Conservation (phyloP, 2,329 filamentous ascomycete species). For the Neoscytalidium dimidiatum region DNA sequence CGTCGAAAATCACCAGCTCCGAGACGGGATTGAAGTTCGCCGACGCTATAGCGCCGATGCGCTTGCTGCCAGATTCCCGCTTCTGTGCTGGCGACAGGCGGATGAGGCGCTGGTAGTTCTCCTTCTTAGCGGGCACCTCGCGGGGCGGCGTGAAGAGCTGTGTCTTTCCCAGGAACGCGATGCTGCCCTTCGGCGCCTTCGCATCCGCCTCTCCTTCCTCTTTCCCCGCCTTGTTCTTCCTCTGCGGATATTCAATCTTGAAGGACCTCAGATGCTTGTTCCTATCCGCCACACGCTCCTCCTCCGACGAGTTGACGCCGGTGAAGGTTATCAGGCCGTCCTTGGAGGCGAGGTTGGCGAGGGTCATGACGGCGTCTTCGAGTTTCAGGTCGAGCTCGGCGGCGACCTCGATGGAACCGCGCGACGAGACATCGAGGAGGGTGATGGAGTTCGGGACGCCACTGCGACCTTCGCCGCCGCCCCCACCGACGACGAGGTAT, state of each 20-base stretch:
- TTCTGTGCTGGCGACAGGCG: constrained; percentile 58
- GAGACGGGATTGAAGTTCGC: constrained; percentile 66
- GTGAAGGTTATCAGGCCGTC: constrained; percentile 62
- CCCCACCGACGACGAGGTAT: constrained; percentile 79
- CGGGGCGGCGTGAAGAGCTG: constrained; percentile 51
- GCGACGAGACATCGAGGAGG: constrained; percentile 70
- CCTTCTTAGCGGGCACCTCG: constrained; percentile 47
- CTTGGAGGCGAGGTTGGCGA: constrained; percentile 67
- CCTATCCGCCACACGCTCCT: constrained; percentile 70
- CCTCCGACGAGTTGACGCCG: constrained; percentile 79
- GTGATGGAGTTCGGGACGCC: constrained; percentile 87
- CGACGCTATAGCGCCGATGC: constrained; percentile 77
- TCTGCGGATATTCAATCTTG: constrained; percentile 58
- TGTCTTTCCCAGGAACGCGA: constrained; percentile 52
- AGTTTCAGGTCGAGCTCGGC: constrained; percentile 77
- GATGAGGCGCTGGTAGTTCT: constrained; percentile 62
- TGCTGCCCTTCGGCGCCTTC: constrained; percentile 36
- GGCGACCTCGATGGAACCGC: constrained; percentile 62
- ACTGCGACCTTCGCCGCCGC: constrained; percentile 71
- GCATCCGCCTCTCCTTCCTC: constrained; percentile 33
- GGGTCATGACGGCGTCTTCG: constrained; percentile 84
- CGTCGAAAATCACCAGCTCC: constrained; percentile 80
- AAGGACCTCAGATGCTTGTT: constrained; percentile 86
- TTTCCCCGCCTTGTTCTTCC: constrained; percentile 32
- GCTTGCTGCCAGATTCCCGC: constrained; percentile 52